Evolutionary conservation across 2,329 filamentous ascomycete species (phyloP), one percentile per base, ranked within the genome.

Genomic region (Aspergillus sp.): DNA sequence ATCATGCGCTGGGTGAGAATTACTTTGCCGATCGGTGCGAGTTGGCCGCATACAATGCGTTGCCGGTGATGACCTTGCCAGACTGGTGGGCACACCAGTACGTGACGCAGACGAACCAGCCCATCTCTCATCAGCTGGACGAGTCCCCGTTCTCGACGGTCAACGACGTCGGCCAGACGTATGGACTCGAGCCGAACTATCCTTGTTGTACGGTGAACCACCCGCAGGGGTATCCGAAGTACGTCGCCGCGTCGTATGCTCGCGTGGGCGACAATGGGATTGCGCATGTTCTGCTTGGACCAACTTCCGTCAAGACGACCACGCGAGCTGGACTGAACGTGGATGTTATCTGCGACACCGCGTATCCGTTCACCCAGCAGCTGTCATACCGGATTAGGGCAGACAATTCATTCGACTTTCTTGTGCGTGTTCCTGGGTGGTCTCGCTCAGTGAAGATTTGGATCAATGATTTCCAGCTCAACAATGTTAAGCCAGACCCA

Each of bases 201-300:
- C 71, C 71, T 1, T 84, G 81, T 65, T 84, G 81, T 58, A 82
- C 81, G 1, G 81, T 84, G 53, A 84, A 84, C 52, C 79, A 83
- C 57, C 77, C 76, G 1, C 80, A 83, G 58, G 82, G 78, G 7
- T 81, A 78, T 55, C 80, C 82, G 0, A 84, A 84, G 57, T 83
- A 80, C 51, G 62, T 80, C 1, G 73, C 78, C 9, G 71, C 75
- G 51, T 76, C 75, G 53, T 84, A 74, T 66, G 73, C 78, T 5
- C 61, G 59, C 9, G 63, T 72, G 3, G 76, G 74, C 3, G 59
- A 69, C 2, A 67, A 70, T n/a, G 77, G 77, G 2, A 58, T 84
- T 13, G 77, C 73, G 1, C 81, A 84, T 61, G 73, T 73, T 0
- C 65, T 84, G 1, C 75, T 84, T 3, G 68, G 74, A 6, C 80